These are phyloP conservation scores for Tylopilus sp. DNA, from an alignment of 1,284 basidiomycete species.

Conservation along the genomic window DNA sequence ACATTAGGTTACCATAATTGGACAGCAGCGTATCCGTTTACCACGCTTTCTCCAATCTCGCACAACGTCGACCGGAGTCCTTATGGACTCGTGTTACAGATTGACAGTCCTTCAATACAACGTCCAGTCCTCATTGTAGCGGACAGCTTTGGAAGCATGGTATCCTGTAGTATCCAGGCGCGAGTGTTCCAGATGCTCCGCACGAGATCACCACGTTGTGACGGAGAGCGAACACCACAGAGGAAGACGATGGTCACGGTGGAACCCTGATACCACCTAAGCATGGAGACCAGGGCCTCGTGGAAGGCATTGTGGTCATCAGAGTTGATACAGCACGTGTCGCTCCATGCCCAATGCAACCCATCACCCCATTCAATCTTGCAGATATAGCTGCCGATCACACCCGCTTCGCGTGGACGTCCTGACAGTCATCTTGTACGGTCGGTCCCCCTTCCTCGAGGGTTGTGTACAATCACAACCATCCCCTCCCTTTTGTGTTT, in stretches of 20 bases:
- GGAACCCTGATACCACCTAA: neutral
- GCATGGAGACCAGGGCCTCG: neutral
- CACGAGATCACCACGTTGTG: neutral
- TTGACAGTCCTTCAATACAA: too few species aligned
- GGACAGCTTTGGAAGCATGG: neutral
- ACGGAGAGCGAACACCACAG: neutral
- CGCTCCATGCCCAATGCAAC: slow-evolving; percentile 1
- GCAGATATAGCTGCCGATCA: neutral
- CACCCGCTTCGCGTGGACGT: neutral
- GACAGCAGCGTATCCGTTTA: too few species aligned
- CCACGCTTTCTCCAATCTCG: too few species aligned
- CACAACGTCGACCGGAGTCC: too few species aligned
- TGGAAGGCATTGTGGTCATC: neutral
- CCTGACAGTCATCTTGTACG: too few species aligned
- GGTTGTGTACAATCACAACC: too few species aligned
- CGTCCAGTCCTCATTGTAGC: neutral
- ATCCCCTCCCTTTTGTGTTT: too few species aligned
- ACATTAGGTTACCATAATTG: too few species aligned
- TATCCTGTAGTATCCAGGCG: slow-evolving; percentile 1
- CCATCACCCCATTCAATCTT: neutral
- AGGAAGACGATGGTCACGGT: neutral
- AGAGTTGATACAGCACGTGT: slow-evolving; percentile 1
- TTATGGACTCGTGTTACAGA: too few species aligned
- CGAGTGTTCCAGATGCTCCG: neutral
- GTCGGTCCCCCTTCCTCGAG: too few species aligned